Evolutionary conservation across 768 basidiomycete genomes (phyloP), one percentile per base, ranked within the genome.

Genomic region (Mycena maculata): DNA sequence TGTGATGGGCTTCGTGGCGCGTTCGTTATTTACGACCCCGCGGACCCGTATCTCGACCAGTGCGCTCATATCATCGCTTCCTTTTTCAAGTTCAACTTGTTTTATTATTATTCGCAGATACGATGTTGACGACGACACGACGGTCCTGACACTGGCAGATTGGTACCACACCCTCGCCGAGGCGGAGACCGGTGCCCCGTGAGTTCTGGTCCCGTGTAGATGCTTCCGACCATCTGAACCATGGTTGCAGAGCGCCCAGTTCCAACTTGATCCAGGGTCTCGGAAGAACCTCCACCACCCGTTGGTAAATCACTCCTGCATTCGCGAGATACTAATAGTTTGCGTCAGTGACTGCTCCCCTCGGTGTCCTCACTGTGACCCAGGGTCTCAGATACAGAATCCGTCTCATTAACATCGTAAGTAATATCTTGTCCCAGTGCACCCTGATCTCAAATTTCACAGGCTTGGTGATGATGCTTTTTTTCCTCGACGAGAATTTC

Each of bases 371-470:
- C 39, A 63, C 61, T 38, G 61, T 63, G 28, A 31, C 23, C 31
- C 39, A 50, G 12, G 61, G 61, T 31, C 48, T 53, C 36, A 31
- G 61, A 15, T 79, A 79, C 50, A 75, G 79, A 20, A 69, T 80
- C 64, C 79, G 79, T 33, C 45, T 80, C 56, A 50, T 79, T 11
- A 69, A 38, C 42, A 75, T 79, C 59, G 60, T 36, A 36, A 36
- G 33, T 13, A 36, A 7, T 36, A 36, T 36, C 33, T 7, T 36
- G 13, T 13, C 33, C 33, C n/a, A n/a, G n/a, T n/a, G n/a, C n/a
- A n/a, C 33, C 13, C 13, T 36, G 33, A 36, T 36, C 6, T 36
- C 33, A 13, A 13, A 36, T 6, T 6, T 36, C 33, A 36, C 33
- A 36, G 33, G 33, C 75, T 16, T 79, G n/a, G n/a, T n/a, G n/a